Evolutionary conservation across 192 early-diverging fungal species (phyloP), one percentile per base, ranked within the genome.

Genomic region (Coemansia sp.): DNA sequence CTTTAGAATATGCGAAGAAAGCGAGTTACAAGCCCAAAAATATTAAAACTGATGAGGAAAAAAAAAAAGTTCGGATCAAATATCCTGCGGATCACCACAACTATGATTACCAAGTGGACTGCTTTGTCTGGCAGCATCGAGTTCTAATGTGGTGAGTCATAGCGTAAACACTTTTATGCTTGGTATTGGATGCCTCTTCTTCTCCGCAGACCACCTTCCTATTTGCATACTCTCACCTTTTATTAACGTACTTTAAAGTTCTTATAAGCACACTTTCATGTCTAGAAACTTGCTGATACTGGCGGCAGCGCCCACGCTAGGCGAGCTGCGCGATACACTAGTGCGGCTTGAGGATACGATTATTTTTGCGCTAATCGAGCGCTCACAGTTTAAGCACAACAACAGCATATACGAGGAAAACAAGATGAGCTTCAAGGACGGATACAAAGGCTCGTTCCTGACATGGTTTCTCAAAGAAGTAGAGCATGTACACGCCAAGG

Each of bases 331-430:
- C 18, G 80, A 90, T 82, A 90, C 88, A 24, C 84, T 99, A n/a
- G 90, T 97, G 60, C 88, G 95, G n/a, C 84, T 96, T 40, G 97
- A 98, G 74, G 97, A 98, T 84, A 93, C 94, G 13, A 97, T 98
- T 38, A 72, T 79, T 16, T 66, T 86, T 92, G 96, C 93, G 33
- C 81, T 99, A 31, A 96, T 99, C 70, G 97, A 99, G 77, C 88
- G 97, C 38, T 90, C 94, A 24, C 95, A 96, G 79, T 98, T 97
- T 82, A 89, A 91, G 34, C 77, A 88, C 66, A 99, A 99, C 85
- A 79, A 76, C 16, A 84, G 71, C 44, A 93, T 96, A 68, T 99
- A 99, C 79, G 67, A 87, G 40, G 84, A 86, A 33, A 88, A 87
- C 29, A 86, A 81, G 67, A 85, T 94, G 75, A 71, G 85, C 72